Percentiles rank a stretch among this genome's conserved stretches.
These are phyloP conservation scores for Chimonanthus praecox DNA, from an alignment of 164 flowering plant species.

Conservation along the genomic window DNA sequence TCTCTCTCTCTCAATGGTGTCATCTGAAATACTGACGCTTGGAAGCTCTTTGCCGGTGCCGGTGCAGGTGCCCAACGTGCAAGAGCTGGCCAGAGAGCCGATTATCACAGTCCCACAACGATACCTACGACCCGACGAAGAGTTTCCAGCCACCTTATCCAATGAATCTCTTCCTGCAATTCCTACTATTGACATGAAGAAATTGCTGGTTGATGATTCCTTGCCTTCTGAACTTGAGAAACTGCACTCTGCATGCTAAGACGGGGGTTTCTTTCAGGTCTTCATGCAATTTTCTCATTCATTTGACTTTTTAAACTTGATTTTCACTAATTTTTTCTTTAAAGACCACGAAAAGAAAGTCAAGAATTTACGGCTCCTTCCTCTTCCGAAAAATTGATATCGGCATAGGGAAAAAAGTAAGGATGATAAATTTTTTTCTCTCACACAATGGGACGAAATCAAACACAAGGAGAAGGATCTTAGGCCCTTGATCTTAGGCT, in stretches of 20 bases:
- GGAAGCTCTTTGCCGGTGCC: slow-evolving; percentile 32
- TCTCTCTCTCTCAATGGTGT: background rate
- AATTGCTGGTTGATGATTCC: slow-evolving; percentile 13
- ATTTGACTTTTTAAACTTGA: too few species aligned
- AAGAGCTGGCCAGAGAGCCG: slow-evolving; percentile 35
- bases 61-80: slow-evolving; percentile 32
- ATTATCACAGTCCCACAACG: slow-evolving; percentile 28
- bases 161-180: slow-evolving; percentile 4
- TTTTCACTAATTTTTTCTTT: too few species aligned
- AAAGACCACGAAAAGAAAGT: too few species aligned
- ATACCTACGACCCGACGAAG: slow-evolving; percentile 26
- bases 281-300: background rate
- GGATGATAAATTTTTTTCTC: too few species aligned
- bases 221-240: slow-evolving; percentile 24
- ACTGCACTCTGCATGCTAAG: slow-evolving; percentile 37
- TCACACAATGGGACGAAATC: too few species aligned
- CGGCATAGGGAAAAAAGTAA: too few species aligned
- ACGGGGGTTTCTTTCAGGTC: slow-evolving; percentile 47
- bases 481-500: too few species aligned
- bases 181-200: slow-evolving; percentile 34
- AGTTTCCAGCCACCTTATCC: background rate
- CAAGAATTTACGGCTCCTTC: too few species aligned
- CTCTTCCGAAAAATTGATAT: too few species aligned
- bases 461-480: too few species aligned
- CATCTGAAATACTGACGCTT: slow-evolving; percentile 10